These are phyloP conservation scores for Marasmius fiardii DNA, from an alignment of 1,284 basidiomycete species.

Conservation along the genomic window DNA sequence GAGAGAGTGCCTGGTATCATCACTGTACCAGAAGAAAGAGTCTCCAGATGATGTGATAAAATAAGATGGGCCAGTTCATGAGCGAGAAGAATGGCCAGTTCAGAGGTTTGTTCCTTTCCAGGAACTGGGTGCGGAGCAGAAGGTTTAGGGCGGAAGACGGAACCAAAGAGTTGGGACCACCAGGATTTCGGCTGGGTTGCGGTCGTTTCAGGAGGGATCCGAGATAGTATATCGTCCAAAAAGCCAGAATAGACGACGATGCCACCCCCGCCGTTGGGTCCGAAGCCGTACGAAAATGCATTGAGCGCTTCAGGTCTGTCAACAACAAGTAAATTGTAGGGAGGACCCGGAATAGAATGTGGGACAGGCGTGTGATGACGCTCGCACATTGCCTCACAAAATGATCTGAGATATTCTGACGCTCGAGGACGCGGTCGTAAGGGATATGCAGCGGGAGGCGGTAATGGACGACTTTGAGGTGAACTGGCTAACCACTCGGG, in stretches of 20 bases:
- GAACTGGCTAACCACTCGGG: constrained; percentile 46
- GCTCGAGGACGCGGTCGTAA: constrained; percentile 69
- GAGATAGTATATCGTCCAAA: constrained; percentile 73
- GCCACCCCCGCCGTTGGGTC: constrained; percentile 84
- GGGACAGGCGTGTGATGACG: constrained; percentile 37
- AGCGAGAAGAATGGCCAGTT: constrained; percentile 82
- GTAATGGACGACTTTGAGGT: constrained; percentile 52
- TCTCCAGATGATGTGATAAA: constrained; percentile 86
- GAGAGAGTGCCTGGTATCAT: constrained; percentile 79
- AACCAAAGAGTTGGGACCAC: constrained; percentile 47
- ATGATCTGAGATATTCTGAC: constrained; percentile 55
- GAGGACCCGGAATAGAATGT: constrained; percentile 72
- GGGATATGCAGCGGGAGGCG: constrained; percentile 72
- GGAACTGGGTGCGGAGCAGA: constrained; percentile 48
- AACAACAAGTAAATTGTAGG: constrained; percentile 83
- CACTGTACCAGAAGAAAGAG: constrained; percentile 77
- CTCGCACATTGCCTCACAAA: constrained; percentile 48
- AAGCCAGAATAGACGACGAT: constrained; percentile 90
- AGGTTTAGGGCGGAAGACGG: constrained; percentile 30
- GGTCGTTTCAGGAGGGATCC: constrained; percentile 26
- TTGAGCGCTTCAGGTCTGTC: constrained; percentile 77
- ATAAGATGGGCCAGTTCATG: constrained; percentile 88
- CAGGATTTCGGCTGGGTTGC: constrained; percentile 34
- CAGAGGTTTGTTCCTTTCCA: constrained; percentile 75
- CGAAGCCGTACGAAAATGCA: constrained; percentile 91